A percentile compares a stretch with the other conserved stretches of the same genome.
Conservation (phyloP, 2,329 filamentous ascomycete species). For the Calonectria crousiana region DNA sequence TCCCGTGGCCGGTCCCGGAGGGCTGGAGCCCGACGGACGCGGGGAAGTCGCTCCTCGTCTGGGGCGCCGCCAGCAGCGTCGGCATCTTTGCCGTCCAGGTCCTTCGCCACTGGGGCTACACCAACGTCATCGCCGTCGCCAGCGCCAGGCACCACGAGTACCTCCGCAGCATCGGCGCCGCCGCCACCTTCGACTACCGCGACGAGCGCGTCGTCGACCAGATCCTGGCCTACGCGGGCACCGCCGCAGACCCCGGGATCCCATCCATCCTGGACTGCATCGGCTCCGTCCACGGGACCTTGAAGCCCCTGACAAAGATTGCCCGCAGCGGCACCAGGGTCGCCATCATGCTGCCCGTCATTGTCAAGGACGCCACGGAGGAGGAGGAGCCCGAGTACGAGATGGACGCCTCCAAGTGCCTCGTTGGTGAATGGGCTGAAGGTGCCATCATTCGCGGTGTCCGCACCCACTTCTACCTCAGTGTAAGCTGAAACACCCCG, state of each 20-base stretch:
- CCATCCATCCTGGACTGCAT: slow-evolving; percentile 69
- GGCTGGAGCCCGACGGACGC: slow-evolving; percentile 52
- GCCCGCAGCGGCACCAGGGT: slow-evolving; percentile 63
- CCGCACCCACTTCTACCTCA: slow-evolving; percentile 50
- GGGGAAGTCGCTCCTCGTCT: slow-evolving; percentile 59
- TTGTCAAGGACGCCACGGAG: slow-evolving; percentile 64
- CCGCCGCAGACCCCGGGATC: slow-evolving; percentile 44
- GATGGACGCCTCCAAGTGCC: slow-evolving; percentile 61
- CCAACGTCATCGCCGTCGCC: slow-evolving; percentile 61
- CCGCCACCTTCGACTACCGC: slow-evolving; percentile 61
- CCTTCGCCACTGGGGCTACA: slow-evolving; percentile 65
- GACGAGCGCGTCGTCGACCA: slow-evolving; percentile 50
- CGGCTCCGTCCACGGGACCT: slow-evolving; percentile 59
- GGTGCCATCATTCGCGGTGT: slow-evolving; percentile 67
- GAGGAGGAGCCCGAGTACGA: slow-evolving; percentile 63
- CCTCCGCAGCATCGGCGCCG: slow-evolving; percentile 58
- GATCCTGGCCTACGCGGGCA: slow-evolving; percentile 42
- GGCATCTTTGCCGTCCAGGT: slow-evolving; percentile 64
- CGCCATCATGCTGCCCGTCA: slow-evolving; percentile 71
- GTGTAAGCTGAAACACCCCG: slow-evolving; percentile 28
- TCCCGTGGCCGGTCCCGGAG: slow-evolving; percentile 68
- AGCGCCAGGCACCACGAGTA: slow-evolving; percentile 59
- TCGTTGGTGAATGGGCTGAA: slow-evolving; percentile 59
- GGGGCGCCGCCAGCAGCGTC: slow-evolving; percentile 66
- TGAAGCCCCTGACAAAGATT: slow-evolving; percentile 63